Evolutionary conservation across 2,329 filamentous ascomycete genomes (phyloP), one percentile per base, ranked within the genome.

Genomic region (Tolypocladium guangdongense): DNA sequence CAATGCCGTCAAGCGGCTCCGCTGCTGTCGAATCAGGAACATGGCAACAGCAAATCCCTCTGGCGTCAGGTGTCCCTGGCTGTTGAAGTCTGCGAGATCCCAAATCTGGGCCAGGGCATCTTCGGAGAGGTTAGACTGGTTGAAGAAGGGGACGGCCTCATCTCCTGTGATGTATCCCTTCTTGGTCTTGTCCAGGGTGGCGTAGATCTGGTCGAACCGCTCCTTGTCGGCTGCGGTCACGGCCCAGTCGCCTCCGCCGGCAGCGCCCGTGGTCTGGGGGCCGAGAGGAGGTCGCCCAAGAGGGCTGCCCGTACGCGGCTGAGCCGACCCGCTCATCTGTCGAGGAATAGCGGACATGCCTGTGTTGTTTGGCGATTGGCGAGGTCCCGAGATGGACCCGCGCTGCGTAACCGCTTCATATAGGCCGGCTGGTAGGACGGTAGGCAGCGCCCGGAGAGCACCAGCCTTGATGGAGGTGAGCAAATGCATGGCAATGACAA

Each of bases 1-100:
- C 35, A 97, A 70, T 32, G 81, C 74, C 41, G 71, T 72, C 35
- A 73, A 66, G 54, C 83, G 82, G 57, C 80, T 87, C 52, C 91
- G 81, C 67, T 96, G 91, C 67, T 95, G 88, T 56, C 91, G 83
- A 62, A 99, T 96, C 50, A 99, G 77, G 66, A 95, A 95, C 91
- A 99, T 96, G 52, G 93, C 92, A 48, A 99, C 90, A 0, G 93
- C 90, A 66, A 99, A 99, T 62, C 96, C 91, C 60, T 99, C 93
- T 61, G 82, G 83, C 48, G 80, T 90, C 54, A 99, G 75, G 54
- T 87, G 85, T 12, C 93, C 93, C 60, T 91, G 87, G 8, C 90
- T 93, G 64, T 89, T 90, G 69, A 96, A 90, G 70, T 99, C 93
- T 16, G 93, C 87, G 33, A 99, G 81, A 67, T 99, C 93, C 93